Percentiles rank a stretch among this genome's conserved stretches.
These are phyloP conservation scores for Paecilomyces sp. DNA, from an alignment of 2,329 filamentous ascomycete species.

Conservation along the genomic window DNA sequence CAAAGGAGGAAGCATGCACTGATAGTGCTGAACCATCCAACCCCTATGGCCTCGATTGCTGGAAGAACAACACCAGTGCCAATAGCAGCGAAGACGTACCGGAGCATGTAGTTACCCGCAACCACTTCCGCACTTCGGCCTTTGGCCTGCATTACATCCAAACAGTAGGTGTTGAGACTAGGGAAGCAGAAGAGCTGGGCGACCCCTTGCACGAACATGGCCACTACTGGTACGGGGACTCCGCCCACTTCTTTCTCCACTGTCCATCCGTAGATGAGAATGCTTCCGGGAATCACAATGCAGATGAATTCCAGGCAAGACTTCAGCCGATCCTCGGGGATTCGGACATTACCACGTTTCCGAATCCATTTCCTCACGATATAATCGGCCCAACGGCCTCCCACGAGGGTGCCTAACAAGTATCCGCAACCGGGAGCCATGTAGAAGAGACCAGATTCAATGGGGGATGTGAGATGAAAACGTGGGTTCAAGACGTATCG, in stretches of 20 bases:
- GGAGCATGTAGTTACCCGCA: slow-evolving; percentile 70
- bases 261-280: slow-evolving; percentile 64
- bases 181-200: slow-evolving; percentile 71
- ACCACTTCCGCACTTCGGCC: slow-evolving; percentile 64
- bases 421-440: slow-evolving; percentile 67
- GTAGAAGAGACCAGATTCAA: slow-evolving; percentile 66
- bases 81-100: slow-evolving; percentile 67
- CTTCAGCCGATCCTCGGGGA: slow-evolving; percentile 63
- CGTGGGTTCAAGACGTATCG: slow-evolving; percentile 68
- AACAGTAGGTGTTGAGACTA: slow-evolving; percentile 69
- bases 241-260: slow-evolving; percentile 50
- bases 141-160: slow-evolving; percentile 66
- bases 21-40: slow-evolving; percentile 76
- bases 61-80: slow-evolving; percentile 68
- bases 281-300: slow-evolving; percentile 52
- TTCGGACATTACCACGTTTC: slow-evolving; percentile 49
- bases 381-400: slow-evolving; percentile 64
- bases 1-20: slow-evolving; percentile 50
- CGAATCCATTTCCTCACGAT: slow-evolving; percentile 59
- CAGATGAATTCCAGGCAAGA: slow-evolving; percentile 53
- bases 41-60: slow-evolving; percentile 64
- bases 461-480: slow-evolving; percentile 59
- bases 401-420: slow-evolving; percentile 60
- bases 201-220: slow-evolving; percentile 68
- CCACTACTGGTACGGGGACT: slow-evolving; percentile 56